Base-by-base conservation (phyloP, 176 grass and related monocot genomes). In the Leersia perrieri region DNA sequence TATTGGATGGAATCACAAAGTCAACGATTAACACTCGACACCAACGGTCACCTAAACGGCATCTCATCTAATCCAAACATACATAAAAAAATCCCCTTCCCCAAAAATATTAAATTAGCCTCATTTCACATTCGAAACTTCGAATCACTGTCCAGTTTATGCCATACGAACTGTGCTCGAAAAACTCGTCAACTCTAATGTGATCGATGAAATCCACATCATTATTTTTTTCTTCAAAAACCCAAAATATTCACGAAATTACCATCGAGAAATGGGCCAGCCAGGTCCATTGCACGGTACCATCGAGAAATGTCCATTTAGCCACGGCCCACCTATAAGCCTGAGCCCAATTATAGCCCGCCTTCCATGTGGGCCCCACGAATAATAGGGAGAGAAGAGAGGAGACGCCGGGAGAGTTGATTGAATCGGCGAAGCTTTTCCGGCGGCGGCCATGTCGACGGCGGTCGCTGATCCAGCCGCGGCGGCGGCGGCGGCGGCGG, bases 401-500 rank as follows among this genome's bases (percentile, higher is more conserved):
- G 41, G 33, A 38, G 15, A 5, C 41, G 39, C 18, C 8, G 22
- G 7, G 44, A 33, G 66, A 51, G 16, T 51, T 51, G 45, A 51
- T 51, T 18, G 81, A 25, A 66, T 72, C 78, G 57, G 60, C 57
- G 5, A 39, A 49, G 66, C 87, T 68, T 63, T 80, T 70, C 11
- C 29, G 47, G 49, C 27, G 60, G 67, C 73, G 60, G 35, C 68
- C 66, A 86, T 84, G 66, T 75, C 81, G 49, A 4, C 70, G 60
- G 11, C 33, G 83, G 71, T 28, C 10, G 27, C 14, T 26, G 53
- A 26, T 34, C 60, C 51, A 5, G 22, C 53, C 18, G 49, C 35
- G 4, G 20, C 51, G 40, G 53, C 20, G 40, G 53, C 20, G 32
- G 65, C 22, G 3, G 2, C 41, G 15, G 49, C 66, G 29, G 53